phyloP scores from a whole-genome alignment of 1,284 basidiomycete species.

The Pisolithus thermaeus region DNA sequence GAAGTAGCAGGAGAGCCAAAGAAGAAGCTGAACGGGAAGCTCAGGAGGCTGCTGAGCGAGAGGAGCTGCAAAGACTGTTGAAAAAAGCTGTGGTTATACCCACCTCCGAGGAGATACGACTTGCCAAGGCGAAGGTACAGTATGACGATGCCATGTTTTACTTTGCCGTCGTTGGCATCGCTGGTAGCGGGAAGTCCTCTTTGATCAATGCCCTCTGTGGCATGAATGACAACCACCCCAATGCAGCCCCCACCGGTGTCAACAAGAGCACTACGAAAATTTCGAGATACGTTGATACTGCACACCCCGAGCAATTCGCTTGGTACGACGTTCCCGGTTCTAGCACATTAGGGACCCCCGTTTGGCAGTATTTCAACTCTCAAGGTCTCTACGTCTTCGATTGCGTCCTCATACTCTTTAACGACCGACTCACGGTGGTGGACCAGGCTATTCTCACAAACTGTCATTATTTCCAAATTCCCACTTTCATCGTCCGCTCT shows the following conservation, averaged over 20 bases:
- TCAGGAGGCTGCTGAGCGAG: conserved; percentile 1
- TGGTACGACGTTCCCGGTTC: conserved; percentile 29
- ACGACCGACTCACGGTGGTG: no score
- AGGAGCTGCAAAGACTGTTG: conserved; percentile 19
- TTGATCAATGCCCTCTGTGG: background rate
- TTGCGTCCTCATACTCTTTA: no score
- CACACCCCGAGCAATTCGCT: conserved; percentile 18
- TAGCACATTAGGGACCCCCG: background rate
- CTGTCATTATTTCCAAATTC: no score
- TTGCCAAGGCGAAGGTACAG: conserved; percentile 19
- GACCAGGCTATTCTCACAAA: no score
- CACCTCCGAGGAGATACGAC: conserved; percentile 19
- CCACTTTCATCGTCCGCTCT: no score
- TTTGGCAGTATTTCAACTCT: background rate
- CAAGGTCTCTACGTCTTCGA: no score
- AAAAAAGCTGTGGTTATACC: conserved; percentile 27
- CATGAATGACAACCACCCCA: background rate
- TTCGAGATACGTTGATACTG: conserved; percentile 22
- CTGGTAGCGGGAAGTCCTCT: conserved; percentile 34
- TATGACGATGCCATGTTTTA: conserved; percentile 26
- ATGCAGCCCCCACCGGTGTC: conserved; percentile 30
- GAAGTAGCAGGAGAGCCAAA: conserved; percentile 11
- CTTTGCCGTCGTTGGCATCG: conserved; percentile 28
- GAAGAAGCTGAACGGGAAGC: conserved; percentile 20
- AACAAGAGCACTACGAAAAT: conserved; percentile 25